Base-by-base conservation (phyloP, 2,329 filamentous ascomycete genomes). In the Aspergillus fumigatiaffinis region DNA sequence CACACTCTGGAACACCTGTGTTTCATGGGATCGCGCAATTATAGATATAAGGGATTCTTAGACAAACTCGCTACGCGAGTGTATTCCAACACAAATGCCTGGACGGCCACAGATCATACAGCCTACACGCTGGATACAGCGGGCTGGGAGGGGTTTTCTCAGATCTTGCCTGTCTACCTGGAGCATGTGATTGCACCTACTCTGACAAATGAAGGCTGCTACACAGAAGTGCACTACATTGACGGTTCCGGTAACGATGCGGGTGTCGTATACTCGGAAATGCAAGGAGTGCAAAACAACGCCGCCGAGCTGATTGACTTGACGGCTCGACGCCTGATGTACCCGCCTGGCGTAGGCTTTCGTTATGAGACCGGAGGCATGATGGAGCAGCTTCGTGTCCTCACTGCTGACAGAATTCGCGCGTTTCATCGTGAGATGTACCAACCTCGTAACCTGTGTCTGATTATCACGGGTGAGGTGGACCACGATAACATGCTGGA, bases 351-450 rank as follows among this genome's bases (percentile, higher is more conserved):
- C 50, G 86, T 95, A 55, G 94, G 94, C 2, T 99, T 97, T 71
- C 87, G 93, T 57, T 97, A 97, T 66, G 94, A 99, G 76, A 99
- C 94, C n/a, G 94, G 94, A 12, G 94, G 94, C 14, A 91, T 97
- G 88, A 95, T 95, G 79, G 91, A 96, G 66, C 89, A 92, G 35
- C 81, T 99, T 51, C 87, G 94, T 46, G 86, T 92, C 3, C 79
- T 99, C 50, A 94, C 91, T 0, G 87, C 92, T 1, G 89, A 97
- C 53, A 87, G 92, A 42, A 99, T 99, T 63, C 87, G 94, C n/a
- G 86, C 88, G 57, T 99, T 97, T 68, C 94, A 99, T 73, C 87
- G 87, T 60, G 90, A 92, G 62, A 97, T 99, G 93, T 99, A 99
- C 70, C 93, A 97, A 72, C 94, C 94, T 3, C 93, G 92, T 71